Evolutionary conservation across 257 asterid species (phyloP).

Genomic region (Solanum boliviense): DNA sequence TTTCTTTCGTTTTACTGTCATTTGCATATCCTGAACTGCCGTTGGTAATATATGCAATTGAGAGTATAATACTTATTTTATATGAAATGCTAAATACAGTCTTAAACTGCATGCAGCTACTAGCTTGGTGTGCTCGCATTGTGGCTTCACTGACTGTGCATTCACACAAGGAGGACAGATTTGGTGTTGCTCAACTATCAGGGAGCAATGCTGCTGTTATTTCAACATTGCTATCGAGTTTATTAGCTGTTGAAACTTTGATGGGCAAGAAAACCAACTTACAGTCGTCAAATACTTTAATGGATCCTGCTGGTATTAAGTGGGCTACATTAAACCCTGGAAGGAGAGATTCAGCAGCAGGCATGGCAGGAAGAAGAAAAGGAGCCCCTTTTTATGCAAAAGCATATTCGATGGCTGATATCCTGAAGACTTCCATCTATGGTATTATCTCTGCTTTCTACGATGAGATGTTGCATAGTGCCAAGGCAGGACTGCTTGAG

Average conservation of each 20-base stretch:
- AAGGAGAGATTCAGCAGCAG: constrained; percentile 49
- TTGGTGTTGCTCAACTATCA: constrained; percentile 87
- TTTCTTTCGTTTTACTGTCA: neutral
- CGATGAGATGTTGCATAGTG: constrained; percentile 58
- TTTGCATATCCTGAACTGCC: neutral
- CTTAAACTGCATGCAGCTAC: constrained; percentile 42
- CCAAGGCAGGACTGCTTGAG: constrained; percentile 63
- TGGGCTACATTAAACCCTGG: constrained; percentile 81
- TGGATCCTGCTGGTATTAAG: constrained; percentile 74
- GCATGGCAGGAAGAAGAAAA: constrained; percentile 48
- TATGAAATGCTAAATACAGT: constrained; percentile 9
- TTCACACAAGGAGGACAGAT: constrained; percentile 83
- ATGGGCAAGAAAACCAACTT: constrained; percentile 80
- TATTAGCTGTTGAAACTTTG: constrained; percentile 72
- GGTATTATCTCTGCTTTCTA: constrained; percentile 61
- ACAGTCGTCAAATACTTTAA: constrained; percentile 39
- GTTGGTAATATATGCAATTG: neutral
- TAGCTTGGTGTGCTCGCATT: constrained; percentile 73
- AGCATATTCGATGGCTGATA: constrained; percentile 77
- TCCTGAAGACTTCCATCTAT: constrained; percentile 66
- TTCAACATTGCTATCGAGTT: constrained; percentile 56
- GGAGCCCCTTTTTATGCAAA: constrained; percentile 61
- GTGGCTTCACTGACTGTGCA: constrained; percentile 67
- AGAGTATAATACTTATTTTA: neutral
- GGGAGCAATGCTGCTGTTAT: constrained; percentile 74